Evolutionary conservation across 2,329 filamentous ascomycete species (phyloP), one percentile per base, ranked within the genome.

Genomic region (Paraphoma sp.): DNA sequence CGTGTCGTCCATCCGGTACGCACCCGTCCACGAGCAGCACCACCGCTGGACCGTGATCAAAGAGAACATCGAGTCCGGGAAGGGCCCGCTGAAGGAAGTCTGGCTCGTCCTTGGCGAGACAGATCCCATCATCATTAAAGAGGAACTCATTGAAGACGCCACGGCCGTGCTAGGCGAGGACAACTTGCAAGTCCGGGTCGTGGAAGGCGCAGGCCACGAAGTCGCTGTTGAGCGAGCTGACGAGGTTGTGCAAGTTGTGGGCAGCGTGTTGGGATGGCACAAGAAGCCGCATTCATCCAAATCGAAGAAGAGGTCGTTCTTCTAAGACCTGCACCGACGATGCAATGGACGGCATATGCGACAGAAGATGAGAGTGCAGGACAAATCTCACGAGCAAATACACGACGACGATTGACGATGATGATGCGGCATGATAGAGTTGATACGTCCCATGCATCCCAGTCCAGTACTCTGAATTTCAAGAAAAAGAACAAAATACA

Each of bases 1-100:
- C 67, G 83, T 92, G 67, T 90, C 86, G 54, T 87, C 85, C 30
- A 88, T 94, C 63, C 83, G 87, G 17, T 78, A 89, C 67, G 88
- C 87, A 1, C 91, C 91, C 0, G 86, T 93, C 18, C 86, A 88
- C 59, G 82, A 83, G 11, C 84, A 89, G 61, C 82, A 87, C 53
- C 79, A 81, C 38, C 80, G 86, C 42, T 94, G 90, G 90, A 71
- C 71, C 23, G 75, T 80, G 1, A 79, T 93, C 31, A 82, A 84
- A 0, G 69, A 75, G 12, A 66, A 70, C 33, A 67, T 75, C 11
- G 58, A 62, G 62, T 23, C 72, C 62, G 53, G 72, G 70, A 52
- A 43, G 68, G 54, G 73, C 75, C 54, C 81, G 80, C 0, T 74
- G 49, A 69, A 57, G 30, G 86, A 85, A 67, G 82, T 92, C 9